Evolutionary conservation across 164 flowering plant species (phyloP).

Genomic region (Liquidambar formosana): DNA sequence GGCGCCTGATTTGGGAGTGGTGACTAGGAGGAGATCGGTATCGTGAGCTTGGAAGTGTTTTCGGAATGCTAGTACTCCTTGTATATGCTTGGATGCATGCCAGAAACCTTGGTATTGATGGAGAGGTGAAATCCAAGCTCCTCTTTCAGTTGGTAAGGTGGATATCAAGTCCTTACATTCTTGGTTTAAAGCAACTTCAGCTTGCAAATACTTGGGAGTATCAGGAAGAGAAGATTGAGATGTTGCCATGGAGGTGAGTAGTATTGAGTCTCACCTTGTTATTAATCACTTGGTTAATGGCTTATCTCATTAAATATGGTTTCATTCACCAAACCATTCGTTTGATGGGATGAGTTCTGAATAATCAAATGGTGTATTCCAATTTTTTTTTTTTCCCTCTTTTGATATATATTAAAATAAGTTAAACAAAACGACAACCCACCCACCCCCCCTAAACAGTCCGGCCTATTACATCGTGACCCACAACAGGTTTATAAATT

Average conservation of each 20-base stretch:
- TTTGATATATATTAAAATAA: too few relatives aligned
- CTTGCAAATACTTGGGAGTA: conserved; percentile 11
- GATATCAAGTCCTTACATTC: conserved; percentile 26
- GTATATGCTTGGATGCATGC: conserved; percentile 23
- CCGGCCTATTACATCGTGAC: too few relatives aligned
- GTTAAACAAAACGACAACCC: too few relatives aligned
- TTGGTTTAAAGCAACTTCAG: conserved; percentile 11
- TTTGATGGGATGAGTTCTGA: too few relatives aligned
- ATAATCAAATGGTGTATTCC: too few relatives aligned
- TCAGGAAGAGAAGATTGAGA: neutral
- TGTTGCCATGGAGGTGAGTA: neutral
- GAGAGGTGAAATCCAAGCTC: conserved; percentile 27
- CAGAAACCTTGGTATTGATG: conserved; percentile 55
- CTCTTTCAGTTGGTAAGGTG: conserved; percentile 34
- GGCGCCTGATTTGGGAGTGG: conserved; percentile 54
- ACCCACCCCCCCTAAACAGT: too few relatives aligned
- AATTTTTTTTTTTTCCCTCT: too few relatives aligned
- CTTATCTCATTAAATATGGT: too few relatives aligned
- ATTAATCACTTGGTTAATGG: too few relatives aligned
- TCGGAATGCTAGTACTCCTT: conserved; percentile 33
- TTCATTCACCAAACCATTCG: too few relatives aligned
- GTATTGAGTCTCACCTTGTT: neutral
- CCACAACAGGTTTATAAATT: too few relatives aligned
- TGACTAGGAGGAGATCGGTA: conserved; percentile 36
- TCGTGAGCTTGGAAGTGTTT: conserved; percentile 37